These are phyloP conservation scores for Fonsecaea multimorphosa DNA, from an alignment of 2,329 filamentous ascomycete genomes.

Conservation along the genomic window DNA sequence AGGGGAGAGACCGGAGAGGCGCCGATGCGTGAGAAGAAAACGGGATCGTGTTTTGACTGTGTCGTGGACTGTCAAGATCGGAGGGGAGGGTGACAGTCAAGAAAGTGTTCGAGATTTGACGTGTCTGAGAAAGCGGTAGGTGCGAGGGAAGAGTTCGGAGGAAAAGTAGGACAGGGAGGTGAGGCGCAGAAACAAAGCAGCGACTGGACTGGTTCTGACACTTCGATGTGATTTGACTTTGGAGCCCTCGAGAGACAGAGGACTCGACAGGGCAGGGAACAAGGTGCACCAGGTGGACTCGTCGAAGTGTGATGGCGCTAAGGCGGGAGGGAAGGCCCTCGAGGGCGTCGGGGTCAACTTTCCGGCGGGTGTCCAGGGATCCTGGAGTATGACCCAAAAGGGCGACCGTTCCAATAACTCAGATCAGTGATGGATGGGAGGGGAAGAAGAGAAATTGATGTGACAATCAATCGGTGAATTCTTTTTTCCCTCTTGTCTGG, in stretches of 20 bases:
- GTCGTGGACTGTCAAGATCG: not conserved
- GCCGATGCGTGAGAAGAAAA: constrained; percentile 25
- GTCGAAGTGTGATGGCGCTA: constrained; percentile 27
- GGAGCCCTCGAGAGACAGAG: constrained; percentile 2
- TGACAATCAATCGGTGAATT: constrained; percentile 2
- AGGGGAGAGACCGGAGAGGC: constrained; percentile 8
- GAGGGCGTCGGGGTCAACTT: constrained; percentile 13
- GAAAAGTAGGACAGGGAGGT: not conserved
- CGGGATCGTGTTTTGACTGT: not conserved
- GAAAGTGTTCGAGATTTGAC: not conserved
- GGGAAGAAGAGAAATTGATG: constrained; percentile 1
- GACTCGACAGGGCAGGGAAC: constrained; percentile 22
- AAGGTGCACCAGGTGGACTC: constrained; percentile 23
- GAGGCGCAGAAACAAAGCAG: not conserved
- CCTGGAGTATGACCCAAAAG: not conserved
- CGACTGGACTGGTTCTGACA: constrained; percentile 9
- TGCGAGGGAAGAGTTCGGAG: constrained; percentile 16
- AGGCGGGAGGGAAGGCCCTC: constrained; percentile 15
- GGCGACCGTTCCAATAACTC: not conserved
- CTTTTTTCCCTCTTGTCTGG: not conserved
- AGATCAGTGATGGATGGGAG: not conserved
- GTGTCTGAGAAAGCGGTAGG: constrained; percentile 5
- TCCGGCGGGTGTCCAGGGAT: constrained; percentile 10
- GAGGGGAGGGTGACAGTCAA: not conserved
- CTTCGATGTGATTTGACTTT: constrained; percentile 13